Conservation (phyloP, 2,329 filamentous ascomycete species). For the Trichoderma cornu-damae region DNA sequence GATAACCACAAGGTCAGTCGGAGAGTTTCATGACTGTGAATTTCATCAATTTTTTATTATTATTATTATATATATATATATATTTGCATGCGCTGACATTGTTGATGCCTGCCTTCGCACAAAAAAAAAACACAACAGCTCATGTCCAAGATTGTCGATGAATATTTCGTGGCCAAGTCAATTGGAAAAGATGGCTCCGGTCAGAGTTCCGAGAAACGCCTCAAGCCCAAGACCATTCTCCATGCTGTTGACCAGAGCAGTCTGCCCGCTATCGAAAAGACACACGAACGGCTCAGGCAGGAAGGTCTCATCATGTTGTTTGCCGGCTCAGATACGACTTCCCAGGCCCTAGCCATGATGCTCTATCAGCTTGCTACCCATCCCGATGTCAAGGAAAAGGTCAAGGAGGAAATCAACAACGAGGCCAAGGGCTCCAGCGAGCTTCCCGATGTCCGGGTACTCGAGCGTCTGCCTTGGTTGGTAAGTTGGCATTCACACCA, state of each 20-base stretch:
- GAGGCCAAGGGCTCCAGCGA: neutral
- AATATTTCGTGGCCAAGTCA: neutral
- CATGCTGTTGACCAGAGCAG: neutral
- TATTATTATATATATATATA: no score
- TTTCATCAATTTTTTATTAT: no score
- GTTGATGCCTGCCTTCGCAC: no score
- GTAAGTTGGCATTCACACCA: slow-evolving; percentile 20
- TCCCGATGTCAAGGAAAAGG: slow-evolving; percentile 25
- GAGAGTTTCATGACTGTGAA: no score
- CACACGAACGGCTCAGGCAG: slow-evolving; percentile 16
- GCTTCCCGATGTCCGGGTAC: slow-evolving; percentile 21
- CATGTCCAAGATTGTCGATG: neutral
- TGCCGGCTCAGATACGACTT: slow-evolving; percentile 37
- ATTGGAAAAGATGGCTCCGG: neutral
- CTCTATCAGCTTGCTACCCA: slow-evolving; percentile 35
- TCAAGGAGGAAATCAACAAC: slow-evolving; percentile 33
- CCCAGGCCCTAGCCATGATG: slow-evolving; percentile 31
- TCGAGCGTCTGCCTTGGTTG: slow-evolving; percentile 36
- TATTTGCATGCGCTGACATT: neutral
- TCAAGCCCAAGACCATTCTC: neutral
- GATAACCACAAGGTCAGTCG: neutral
- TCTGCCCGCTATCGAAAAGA: neutral
- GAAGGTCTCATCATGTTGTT: slow-evolving; percentile 31
- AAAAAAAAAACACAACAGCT: no score
- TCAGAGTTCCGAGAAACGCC: neutral